Evolutionary conservation across 805 yeast species (phyloP), one percentile per base, ranked within the genome.

Genomic region (Saccharomycopsis babjevae): DNA sequence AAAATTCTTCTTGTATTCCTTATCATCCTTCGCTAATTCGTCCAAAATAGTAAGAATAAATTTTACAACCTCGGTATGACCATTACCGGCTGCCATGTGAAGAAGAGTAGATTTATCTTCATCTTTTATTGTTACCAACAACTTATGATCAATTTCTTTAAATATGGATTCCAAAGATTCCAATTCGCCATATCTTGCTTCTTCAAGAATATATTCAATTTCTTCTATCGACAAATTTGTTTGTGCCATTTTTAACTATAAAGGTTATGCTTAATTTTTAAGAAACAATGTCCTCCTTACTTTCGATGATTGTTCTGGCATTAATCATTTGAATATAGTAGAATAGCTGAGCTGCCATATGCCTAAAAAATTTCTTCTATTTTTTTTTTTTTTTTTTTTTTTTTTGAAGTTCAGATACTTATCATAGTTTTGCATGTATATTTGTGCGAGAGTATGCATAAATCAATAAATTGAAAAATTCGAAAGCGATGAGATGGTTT

Each of bases 61-160:
- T 67, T 80, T 73, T 30, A 88, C 81, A 3, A 85, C 83, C 36
- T 85, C 91, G 4, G 76, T 65, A 70, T 93, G 96, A 1, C 97
- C 99, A 73, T 94, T 94, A 32, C 96, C 99, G 28, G 96, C 85
- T 0, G 98, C 97, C 92, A 89, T 89, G 71, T 94, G 99, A 57
- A 94, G 74, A 7, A 96, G 87, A 0, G 97, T 89, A 58, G 88
- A 82, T 46, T 78, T 71, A 1, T 92, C 34, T 20, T 38, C 85
- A 66, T 92, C 96, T 65, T 78, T 77, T 66, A 87, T 84, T 4
- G 73, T 68, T 4, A 64, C 69, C 65, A 68, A 78, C 63, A 63
- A 74, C 68, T 70, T 69, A 1, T 85, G 78, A 57, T 82, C 80
- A 58, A 81, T 75, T 59, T 81, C 82, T 18, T 79, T 76, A 67